Conservation (phyloP, 352 stramenopile genomes). For the Blastocystis sp. region DNA sequence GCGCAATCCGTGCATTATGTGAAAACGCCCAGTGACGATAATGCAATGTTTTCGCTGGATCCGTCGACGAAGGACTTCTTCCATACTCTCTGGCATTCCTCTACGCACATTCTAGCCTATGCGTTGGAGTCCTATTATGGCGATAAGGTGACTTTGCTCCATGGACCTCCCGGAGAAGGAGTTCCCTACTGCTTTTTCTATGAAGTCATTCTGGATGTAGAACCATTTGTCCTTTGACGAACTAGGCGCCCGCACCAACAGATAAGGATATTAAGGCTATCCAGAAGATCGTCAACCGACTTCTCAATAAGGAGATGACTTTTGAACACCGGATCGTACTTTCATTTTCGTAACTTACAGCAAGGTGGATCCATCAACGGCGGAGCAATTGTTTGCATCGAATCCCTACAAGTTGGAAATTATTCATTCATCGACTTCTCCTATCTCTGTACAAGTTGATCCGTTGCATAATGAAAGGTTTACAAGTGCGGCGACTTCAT, state of each 20-base stretch:
- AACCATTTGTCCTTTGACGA: background rate
- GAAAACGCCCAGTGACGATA: background rate
- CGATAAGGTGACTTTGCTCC: slow-evolving; percentile 18
- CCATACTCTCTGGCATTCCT: slow-evolving; percentile 39
- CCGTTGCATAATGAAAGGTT: slow-evolving; percentile 74
- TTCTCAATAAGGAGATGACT: background rate
- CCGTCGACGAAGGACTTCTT: slow-evolving; percentile 10
- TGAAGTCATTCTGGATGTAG: slow-evolving; percentile 14
- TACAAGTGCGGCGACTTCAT: slow-evolving; percentile 94
- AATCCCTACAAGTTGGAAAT: slow-evolving; percentile 87
- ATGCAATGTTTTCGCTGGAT: slow-evolving; percentile 36
- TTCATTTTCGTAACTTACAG: background rate
- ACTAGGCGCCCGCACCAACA: background rate
- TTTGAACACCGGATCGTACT: slow-evolving; percentile 31
- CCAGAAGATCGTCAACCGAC: slow-evolving; percentile 19
- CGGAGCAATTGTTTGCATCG: slow-evolving; percentile 89
- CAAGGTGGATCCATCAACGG: slow-evolving; percentile 78
- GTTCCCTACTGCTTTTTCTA: slow-evolving; percentile 56
- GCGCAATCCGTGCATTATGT: background rate
- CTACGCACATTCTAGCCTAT: slow-evolving; percentile 19
- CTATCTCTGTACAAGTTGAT: background rate
- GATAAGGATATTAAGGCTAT: slow-evolving; percentile 41
- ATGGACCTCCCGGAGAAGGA: slow-evolving; percentile 20
- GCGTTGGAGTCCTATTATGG: slow-evolving; percentile 40
- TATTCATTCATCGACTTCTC: background rate